Conservation (phyloP, 2,329 filamentous ascomycete genomes). For the Phialophora verrucosa region DNA sequence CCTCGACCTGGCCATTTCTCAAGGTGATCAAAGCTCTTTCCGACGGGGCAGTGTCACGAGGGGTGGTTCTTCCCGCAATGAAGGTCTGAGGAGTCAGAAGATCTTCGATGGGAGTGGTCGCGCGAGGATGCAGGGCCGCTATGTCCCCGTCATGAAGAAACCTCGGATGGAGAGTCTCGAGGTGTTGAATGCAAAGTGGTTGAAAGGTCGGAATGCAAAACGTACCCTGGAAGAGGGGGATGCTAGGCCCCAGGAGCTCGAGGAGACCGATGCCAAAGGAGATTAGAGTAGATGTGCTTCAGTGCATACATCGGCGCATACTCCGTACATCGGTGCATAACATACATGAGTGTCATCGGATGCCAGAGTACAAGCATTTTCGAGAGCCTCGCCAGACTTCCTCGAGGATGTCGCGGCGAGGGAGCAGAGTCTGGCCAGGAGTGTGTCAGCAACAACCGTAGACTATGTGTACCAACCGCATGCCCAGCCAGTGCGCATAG, state of each 20-base stretch:
- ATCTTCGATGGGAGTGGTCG: conserved; percentile 65
- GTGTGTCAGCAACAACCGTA: too few relatives aligned
- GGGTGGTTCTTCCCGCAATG: conserved; percentile 23
- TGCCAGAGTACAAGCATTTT: conserved; percentile 75
- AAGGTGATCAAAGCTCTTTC: conserved; percentile 46
- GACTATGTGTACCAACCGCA: too few relatives aligned
- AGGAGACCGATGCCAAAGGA: conserved; percentile 19
- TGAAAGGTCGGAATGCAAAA: conserved; percentile 56
- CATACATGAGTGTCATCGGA: conserved; percentile 21
- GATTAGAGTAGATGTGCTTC: background rate
- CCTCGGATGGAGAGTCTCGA: conserved; percentile 63
- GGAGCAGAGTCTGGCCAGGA: conserved; percentile 66
- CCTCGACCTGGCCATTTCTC: conserved; percentile 64
- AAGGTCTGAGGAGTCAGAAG: conserved; percentile 52
- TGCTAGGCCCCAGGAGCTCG: background rate
- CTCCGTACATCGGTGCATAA: background rate
- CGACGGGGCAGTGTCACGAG: conserved; percentile 34
- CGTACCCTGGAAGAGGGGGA: conserved; percentile 37
- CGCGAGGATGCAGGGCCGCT: conserved; percentile 61
- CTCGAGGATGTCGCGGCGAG: conserved; percentile 76
- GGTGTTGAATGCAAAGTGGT: conserved; percentile 67
- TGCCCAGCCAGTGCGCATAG: too few relatives aligned
- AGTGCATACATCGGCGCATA: background rate
- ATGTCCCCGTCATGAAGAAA: conserved; percentile 63
- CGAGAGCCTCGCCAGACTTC: conserved; percentile 87